A percentile compares a stretch with the other conserved stretches of the same genome.
Evolutionary conservation across 2,329 filamentous ascomycete genomes (phyloP).

Genomic region (Tolypocladium endophyticum): DNA sequence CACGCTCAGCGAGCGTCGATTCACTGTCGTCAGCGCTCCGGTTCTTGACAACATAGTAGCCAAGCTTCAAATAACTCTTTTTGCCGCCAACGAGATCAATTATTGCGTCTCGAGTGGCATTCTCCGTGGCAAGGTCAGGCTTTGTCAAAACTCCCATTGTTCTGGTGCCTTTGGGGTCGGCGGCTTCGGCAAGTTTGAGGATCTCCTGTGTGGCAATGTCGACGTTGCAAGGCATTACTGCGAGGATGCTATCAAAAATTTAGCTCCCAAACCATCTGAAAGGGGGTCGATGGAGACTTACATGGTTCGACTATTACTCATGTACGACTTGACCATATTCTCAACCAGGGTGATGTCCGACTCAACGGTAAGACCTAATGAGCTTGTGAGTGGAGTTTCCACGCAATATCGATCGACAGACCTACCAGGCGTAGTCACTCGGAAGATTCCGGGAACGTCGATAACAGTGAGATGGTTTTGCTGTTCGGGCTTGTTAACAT

Average conservation of each 20-base stretch:
- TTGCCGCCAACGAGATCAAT: conserved; percentile 31
- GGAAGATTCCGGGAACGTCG: conserved; percentile 44
- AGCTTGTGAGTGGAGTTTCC: conserved; percentile 1
- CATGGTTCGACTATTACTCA: conserved; percentile 35
- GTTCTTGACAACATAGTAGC: conserved; percentile 39
- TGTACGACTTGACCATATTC: conserved; percentile 36
- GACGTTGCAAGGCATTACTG: conserved; percentile 29
- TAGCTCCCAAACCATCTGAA: background rate
- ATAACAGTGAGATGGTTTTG: conserved; percentile 39
- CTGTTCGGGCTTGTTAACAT: background rate
- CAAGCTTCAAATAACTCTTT: conserved; percentile 29
- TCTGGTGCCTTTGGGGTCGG: conserved; percentile 27
- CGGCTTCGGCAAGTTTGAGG: conserved; percentile 21
- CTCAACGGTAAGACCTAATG: conserved; percentile 29
- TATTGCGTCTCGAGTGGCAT: conserved; percentile 23
- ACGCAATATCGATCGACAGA: fast-evolving
- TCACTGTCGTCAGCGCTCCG: conserved; percentile 29
- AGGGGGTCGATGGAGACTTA: background rate
- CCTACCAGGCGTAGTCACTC: conserved; percentile 17
- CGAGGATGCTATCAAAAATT: conserved; percentile 23
- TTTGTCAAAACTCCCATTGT: conserved; percentile 47
- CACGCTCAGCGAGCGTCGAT: conserved; percentile 19
- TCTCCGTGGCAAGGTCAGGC: conserved; percentile 41
- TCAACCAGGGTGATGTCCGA: conserved; percentile 32
- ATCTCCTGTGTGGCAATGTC: conserved; percentile 32